Evolutionary conservation across 1,284 basidiomycete genomes (phyloP).

Genomic region (Ganoderma lucidum): DNA sequence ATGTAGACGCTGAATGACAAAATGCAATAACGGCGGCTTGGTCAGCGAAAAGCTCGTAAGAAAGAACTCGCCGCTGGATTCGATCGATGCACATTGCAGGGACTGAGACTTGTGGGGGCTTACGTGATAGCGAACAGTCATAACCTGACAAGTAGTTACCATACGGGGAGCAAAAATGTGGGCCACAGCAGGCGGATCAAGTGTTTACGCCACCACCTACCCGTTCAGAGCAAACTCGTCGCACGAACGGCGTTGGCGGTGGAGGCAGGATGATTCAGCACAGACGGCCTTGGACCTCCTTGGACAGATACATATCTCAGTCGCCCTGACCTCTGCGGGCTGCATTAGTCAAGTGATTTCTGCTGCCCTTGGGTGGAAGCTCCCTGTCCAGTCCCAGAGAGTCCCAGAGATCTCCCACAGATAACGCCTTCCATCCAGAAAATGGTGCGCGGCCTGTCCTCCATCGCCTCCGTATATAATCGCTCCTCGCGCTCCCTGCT

Average conservation of each 20-base stretch:
- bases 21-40: too few relatives aligned
- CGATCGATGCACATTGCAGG: conserved; percentile 1
- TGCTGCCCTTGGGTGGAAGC: not conserved
- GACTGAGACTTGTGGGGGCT: conserved; percentile 4
- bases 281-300: not conserved
- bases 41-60: too few relatives aligned
- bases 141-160: not conserved
- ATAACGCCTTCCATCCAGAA: conserved; percentile 13
- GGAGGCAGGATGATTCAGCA: conserved; percentile 18
- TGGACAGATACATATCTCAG: too few relatives aligned
- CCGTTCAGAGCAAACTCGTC: conserved; percentile 1
- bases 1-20: too few relatives aligned
- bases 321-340: not conserved
- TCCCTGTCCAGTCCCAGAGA: not conserved
- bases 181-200: conserved; percentile 4
- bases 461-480: conserved; percentile 22
- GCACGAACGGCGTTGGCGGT: not conserved
- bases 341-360: conserved; percentile 5
- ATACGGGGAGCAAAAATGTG: not conserved
- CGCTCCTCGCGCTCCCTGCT: conserved; percentile 1
- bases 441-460: conserved; percentile 24
- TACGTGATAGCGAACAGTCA: conserved; percentile 13
- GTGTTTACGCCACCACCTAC: conserved; percentile 1
- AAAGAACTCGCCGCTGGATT: not conserved
- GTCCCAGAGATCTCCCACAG: conserved; percentile 12